Base-by-base conservation (phyloP, 371 early-diverging fungal species). In the Parasitella parasitica region DNA sequence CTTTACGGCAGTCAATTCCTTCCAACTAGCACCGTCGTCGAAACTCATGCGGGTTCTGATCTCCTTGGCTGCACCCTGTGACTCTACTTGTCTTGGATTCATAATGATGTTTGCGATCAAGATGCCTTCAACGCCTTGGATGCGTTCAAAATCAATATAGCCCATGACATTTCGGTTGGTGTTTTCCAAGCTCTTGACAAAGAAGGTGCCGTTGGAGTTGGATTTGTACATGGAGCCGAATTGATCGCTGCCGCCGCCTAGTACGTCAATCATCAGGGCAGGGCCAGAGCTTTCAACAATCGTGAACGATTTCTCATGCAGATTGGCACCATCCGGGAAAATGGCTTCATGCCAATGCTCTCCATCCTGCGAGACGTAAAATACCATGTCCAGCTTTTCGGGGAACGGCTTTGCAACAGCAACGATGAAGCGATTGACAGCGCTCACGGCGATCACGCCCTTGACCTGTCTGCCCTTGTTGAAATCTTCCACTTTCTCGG, bases 181-280 rank as follows among this genome's bases (percentile, higher is more conserved):
- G 72, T 93, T 78, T 28, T 89, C 82, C 32, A 93, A 82, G 26
- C 91, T 80, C 49, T 84, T 85, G 48, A 86, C 84, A 70, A 93
- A 97, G 69, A 89, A 91, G 4, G 89, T 93, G 53, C 98, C 98
- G 48, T 94, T 88, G 2, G 95, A 94, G 70, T 95, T 93, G 27
- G 95, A 95, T 35, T 87, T 71, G 76, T 86, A 94, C 43, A 97
- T 74, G 13, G 89, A 81, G 16, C 95, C 96, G 32, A 73, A 86
- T 0, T 82, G 43, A 50, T 73, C 67, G 5, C 51, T 57, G 0
- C 71, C 67, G 3, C 67, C 75, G 15, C 66, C 67, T 16, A 86
- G 64, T 0, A 91, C 86, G 67, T 91, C 91, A 18, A 93, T 79
- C 22, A 88, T 64, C 15, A 93, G 70, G 8, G 69, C 32, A 51